Evolutionary conservation across 2,329 filamentous ascomycete genomes (phyloP).

Genomic region (Neonectria faginata): DNA sequence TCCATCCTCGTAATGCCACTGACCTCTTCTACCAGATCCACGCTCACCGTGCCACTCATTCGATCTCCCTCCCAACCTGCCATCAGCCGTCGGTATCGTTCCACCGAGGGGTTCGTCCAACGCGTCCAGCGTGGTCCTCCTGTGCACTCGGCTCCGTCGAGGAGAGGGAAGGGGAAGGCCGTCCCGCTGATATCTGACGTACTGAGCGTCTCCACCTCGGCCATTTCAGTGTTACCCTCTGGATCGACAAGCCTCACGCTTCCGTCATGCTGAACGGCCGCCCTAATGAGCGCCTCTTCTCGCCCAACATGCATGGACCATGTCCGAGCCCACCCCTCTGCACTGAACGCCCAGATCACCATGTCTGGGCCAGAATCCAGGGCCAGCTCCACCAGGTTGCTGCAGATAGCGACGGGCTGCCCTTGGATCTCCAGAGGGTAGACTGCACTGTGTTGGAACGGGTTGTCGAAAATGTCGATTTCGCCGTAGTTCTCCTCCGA

Average conservation of each 20-base stretch:
- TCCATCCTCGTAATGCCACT: slow-evolving; percentile 54
- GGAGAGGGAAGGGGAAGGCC: slow-evolving; percentile 21
- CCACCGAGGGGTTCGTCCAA: slow-evolving; percentile 20
- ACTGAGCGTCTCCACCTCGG: slow-evolving; percentile 24
- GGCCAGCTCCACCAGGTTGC: slow-evolving; percentile 49
- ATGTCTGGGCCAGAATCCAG: slow-evolving; percentile 50
- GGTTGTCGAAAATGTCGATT: slow-evolving; percentile 36
- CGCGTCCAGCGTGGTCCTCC: slow-evolving; percentile 12
- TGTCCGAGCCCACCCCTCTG: slow-evolving; percentile 49
- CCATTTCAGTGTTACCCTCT: slow-evolving; percentile 49
- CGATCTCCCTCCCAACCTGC: slow-evolving; percentile 32
- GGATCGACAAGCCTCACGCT: slow-evolving; percentile 48
- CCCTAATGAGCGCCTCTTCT: slow-evolving; percentile 31
- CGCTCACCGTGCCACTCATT: slow-evolving; percentile 41
- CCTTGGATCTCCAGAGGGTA: slow-evolving; percentile 50
- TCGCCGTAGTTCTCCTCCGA: slow-evolving; percentile 37
- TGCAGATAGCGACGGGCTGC: slow-evolving; percentile 48
- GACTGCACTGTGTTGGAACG: slow-evolving; percentile 28
- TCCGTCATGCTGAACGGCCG: slow-evolving; percentile 47
- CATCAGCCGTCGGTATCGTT: slow-evolving; percentile 32
- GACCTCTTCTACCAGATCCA: slow-evolving; percentile 51
- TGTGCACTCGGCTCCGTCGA: slow-evolving; percentile 29
- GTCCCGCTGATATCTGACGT: slow-evolving; percentile 21
- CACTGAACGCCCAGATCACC: slow-evolving; percentile 51
- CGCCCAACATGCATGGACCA: slow-evolving; percentile 48